These are phyloP conservation scores for Phalaenopsis aphrodite DNA, from an alignment of 106 monocot species.

Conservation along the genomic window DNA sequence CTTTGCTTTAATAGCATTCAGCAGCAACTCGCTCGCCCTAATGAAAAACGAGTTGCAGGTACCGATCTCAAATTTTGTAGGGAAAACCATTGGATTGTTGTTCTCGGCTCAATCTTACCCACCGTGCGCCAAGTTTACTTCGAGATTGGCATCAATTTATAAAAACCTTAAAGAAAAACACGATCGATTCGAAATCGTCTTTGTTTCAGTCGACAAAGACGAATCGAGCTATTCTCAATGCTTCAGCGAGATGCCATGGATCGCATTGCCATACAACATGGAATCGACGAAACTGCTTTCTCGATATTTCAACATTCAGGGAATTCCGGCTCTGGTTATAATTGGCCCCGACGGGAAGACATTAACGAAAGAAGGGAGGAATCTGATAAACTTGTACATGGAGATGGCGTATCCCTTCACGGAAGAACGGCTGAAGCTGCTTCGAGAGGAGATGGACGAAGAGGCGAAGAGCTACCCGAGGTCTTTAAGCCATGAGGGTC, in stretches of 20 bases:
- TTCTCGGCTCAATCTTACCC: conserved; percentile 46
- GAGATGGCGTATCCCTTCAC: conserved; percentile 52
- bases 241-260: conserved; percentile 52
- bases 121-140: conserved; percentile 47
- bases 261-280: conserved; percentile 29
- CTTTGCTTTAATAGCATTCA: conserved; percentile 5
- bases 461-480: conserved; percentile 40
- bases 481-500: conserved; percentile 31
- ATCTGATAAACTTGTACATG: conserved; percentile 41
- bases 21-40: neutral
- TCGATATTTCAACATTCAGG: conserved; percentile 35
- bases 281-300: conserved; percentile 23
- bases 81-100: conserved; percentile 55
- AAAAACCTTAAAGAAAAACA: conserved; percentile 28
- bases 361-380: conserved; percentile 36
- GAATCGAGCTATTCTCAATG: conserved; percentile 22
- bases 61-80: conserved; percentile 28
- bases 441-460: conserved; percentile 38
- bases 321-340: conserved; percentile 34
- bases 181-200: conserved; percentile 42
- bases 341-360: conserved; percentile 51
- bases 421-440: conserved; percentile 13
- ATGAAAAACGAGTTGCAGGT: conserved; percentile 36
- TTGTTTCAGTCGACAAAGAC: conserved; percentile 47
- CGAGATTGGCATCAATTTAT: conserved; percentile 29